Evolutionary conservation across 352 stramenopile species (phyloP), one percentile per base, ranked within the genome.

Genomic region (Globisporangium barbulae): DNA sequence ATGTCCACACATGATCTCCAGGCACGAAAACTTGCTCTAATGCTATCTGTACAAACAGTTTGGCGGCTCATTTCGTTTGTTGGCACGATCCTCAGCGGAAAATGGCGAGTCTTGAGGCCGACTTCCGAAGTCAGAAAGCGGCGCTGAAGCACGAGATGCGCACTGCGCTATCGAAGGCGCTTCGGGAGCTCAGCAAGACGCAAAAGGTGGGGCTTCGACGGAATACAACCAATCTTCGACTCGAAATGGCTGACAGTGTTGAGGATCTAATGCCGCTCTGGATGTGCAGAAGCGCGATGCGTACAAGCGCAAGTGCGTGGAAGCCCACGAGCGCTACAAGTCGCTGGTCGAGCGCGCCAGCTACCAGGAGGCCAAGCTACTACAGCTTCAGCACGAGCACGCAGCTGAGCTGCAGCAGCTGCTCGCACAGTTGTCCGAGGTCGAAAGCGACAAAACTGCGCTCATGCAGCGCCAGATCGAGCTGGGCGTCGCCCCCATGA

Each of bases 251-350:
- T 25, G n/a, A 10, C 19, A 13, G 8, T n/a, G 41, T 48, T 59
- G 35, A 37, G 19, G 30, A 5, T 17, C 35, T 22, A 13, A 12
- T 17, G 35, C 17, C 7, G 21, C 17, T 28, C 8, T 49, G 28
- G 1, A 6, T 31, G 25, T 49, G n/a, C 12, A 89, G 79, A 93
- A 94, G 73, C 76, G 82, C 17, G 81, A 94, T 59, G 81, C 81
- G 30, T 94, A 91, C 68, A 94, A 94, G 47, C 73, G 75, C 28
- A 94, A 92, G 45, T 94, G 85, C 61, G 71, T 94, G 10, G 79
- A 94, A 61, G 77, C 86, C 58, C 85, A 94, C 69, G 81, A 90
- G 56, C 76, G 72, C 21, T 87, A 85, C 74, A 92, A 94, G 55
- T 62, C 70, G 4, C 41, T 90, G 49, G 45, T 76, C 6, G 62